These are phyloP conservation scores for Scenedesmus sp. DNA, from an alignment of 163 green algal genomes.

Conservation along the genomic window DNA sequence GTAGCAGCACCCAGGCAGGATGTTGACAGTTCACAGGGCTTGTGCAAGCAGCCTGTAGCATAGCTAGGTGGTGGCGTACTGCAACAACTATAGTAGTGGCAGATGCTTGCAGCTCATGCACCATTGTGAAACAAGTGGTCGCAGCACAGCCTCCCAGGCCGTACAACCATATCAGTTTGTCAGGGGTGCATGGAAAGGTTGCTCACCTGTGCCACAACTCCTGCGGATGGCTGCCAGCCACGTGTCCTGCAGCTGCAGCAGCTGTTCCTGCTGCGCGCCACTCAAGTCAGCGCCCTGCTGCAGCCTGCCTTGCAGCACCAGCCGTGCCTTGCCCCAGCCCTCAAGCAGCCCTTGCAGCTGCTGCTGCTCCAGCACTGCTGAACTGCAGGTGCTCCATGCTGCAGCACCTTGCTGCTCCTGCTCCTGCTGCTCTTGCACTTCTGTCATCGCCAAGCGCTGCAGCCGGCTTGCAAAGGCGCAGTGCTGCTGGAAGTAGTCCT, in stretches of 20 bases:
- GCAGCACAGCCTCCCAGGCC: no score
- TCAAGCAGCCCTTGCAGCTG: constrained; percentile 28
- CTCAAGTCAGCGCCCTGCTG: background rate
- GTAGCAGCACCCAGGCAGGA: no score
- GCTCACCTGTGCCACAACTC: constrained; percentile 3
- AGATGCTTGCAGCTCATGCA: no score
- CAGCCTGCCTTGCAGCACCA: background rate
- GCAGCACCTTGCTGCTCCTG: background rate
- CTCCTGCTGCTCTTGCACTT: background rate
- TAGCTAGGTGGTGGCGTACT: no score
- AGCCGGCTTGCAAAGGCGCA: background rate
- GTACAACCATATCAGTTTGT: no score
- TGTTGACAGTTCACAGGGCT: no score
- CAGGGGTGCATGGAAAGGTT: no score
- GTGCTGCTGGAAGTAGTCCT: constrained; percentile 49
- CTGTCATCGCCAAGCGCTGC: constrained; percentile 8
- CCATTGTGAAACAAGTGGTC: no score
- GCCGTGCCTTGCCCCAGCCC: background rate
- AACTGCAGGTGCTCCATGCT: background rate
- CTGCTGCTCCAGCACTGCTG: background rate
- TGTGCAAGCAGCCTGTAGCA: no score
- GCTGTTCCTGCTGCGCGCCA: background rate
- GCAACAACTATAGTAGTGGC: no score
- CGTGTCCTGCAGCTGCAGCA: background rate
- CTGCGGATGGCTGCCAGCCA: background rate